These are phyloP conservation scores for Sesbania bispinosa DNA, from an alignment of 306 rosid genomes.

Conservation along the genomic window DNA sequence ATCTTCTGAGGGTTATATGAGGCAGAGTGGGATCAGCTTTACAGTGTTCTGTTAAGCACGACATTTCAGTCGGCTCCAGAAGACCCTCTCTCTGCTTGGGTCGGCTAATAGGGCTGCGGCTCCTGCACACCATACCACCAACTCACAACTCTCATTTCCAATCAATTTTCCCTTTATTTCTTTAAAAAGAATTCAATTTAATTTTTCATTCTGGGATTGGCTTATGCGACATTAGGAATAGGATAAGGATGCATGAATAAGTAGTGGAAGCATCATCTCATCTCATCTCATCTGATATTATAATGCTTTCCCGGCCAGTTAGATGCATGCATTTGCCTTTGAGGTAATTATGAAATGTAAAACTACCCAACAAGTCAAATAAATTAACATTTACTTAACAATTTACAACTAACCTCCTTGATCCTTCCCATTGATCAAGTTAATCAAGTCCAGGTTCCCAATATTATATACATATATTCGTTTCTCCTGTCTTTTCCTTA, in stretches of 20 bases:
- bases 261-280: not conserved
- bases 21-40: conserved; percentile 63
- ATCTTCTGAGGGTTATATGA: conserved; percentile 63
- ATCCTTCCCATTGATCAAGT: not conserved
- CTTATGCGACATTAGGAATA: not conserved
- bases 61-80: conserved; percentile 61
- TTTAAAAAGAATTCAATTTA: not conserved
- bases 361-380: not conserved
- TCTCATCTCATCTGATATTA: not conserved
- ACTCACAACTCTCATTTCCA: not conserved
- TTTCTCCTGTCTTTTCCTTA: conserved; percentile 21
- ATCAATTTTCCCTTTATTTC: not conserved
- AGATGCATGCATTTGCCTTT: conserved; percentile 21
- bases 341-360: not conserved
- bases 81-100: conserved; percentile 28
- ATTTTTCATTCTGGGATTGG: not conserved
- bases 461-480: not conserved
- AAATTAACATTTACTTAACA: not conserved
- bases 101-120: conserved; percentile 45
- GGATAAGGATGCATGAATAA: not conserved
- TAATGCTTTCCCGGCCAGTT: not conserved
- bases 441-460: not conserved
- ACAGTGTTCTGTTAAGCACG: conserved; percentile 69
- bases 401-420: not conserved
- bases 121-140: conserved; percentile 1